Evolutionary conservation across 1,284 basidiomycete species (phyloP), one percentile per base, ranked within the genome.

Genomic region (Ceratobasidium sp.): DNA sequence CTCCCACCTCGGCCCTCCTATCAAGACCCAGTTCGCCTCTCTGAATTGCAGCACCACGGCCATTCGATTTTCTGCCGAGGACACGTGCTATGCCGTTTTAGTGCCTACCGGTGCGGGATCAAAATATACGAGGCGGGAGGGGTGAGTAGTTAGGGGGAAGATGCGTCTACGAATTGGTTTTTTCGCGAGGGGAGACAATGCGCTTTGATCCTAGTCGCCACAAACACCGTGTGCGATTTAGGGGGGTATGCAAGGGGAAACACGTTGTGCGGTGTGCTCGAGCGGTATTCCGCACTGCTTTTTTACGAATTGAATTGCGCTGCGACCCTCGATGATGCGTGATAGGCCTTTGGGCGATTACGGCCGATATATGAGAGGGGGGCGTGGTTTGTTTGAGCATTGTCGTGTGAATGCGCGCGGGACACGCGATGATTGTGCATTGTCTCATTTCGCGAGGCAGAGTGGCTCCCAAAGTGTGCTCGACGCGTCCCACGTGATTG

Each of bases 41-140:
- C 31, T 59, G 56, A 34, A 59, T 34, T n/a, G n/a, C 31, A 34
- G 5, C 31, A 22, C 7, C 8, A 39, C 29, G 14, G 56, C 37
- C 56, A 59, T 59, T 59, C 56, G 56, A 59, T 59, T 59, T 59
- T 59, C 56, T 31, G 56, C 31, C 56, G 31, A n/a, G 31, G 29
- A 59, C 37, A 59, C 56, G 37, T 16, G 37, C 56, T 59, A 59
- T 8, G 4, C 56, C 56, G 56, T n/a, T 59, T 59, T 37, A 6
- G 31, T 34, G 13, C 22, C 53, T 34, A 19, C 37, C 56, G 56
- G 31, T 27, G 56, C 56, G 56, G 56, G 56, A 59, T 59, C 56
- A 59, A 59, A 59, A 37, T 37, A 59, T 59, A 27, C n/a, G 8
- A 39, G n/a, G 56, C 3, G 29, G 56, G 56, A n/a, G 37, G 56